Evolutionary conservation across 75 land plant genomes (phyloP), one percentile per base, ranked within the genome.

Genomic region (Picea glauca): DNA sequence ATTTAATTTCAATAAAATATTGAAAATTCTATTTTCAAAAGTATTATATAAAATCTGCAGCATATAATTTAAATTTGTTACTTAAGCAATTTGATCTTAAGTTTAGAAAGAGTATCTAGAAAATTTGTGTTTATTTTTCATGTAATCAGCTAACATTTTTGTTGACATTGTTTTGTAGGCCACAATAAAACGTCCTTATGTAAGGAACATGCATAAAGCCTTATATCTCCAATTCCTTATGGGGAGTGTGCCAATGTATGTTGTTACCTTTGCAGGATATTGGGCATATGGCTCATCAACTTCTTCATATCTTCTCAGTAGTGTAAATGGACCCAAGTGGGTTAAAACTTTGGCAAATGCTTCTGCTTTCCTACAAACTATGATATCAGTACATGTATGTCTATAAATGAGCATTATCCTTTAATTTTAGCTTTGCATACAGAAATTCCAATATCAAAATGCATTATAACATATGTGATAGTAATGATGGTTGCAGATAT

Each of bases 251-350:
- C 90, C 90, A 23, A 20, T 94, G 78, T 91, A 85, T 57, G 88
- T 87, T 46, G 88, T 93, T 40, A 80, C 87, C n/a, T 92, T 90
- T 70, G 83, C 81, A 30, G 97, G 97, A 0, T 94, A 94, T 68
- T 94, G 97, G 97, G 97, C 97, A 20, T 94, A 90, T 76, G 97
- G 97, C 20, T 82, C 87, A 15, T 60, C 82, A 5, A 86, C 91
- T 26, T 84, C 90, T 5, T 35, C 90, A 20, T 94, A 94, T 77
- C 84, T 94, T 62, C 90, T 93, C 32, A 91, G 78, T 82, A 86
- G 74, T 76, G 86, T 91, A 20, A 40, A 60, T 23, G 97, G 92
- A 68, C 62, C 95, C 88, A 56, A 76, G 62, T 92, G 91, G 89
- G 78, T 87, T 30, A 88, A 87, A 73, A 78, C 81, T 23, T 3